phyloP scores from a whole-genome alignment of 169 alveolate genomes.

The Toxoplasma gondii region DNA sequence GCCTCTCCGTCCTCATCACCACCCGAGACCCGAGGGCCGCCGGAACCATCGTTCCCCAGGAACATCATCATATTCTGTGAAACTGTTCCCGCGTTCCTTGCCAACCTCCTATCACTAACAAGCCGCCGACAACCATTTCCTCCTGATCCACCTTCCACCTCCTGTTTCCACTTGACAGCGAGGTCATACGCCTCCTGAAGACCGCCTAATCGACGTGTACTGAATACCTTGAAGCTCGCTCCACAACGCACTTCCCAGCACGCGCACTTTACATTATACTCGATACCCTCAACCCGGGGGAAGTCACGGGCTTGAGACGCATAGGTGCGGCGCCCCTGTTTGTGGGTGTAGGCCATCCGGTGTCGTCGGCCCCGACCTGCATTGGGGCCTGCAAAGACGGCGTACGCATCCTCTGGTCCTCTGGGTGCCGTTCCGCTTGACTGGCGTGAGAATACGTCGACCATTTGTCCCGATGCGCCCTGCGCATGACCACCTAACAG shows the following conservation, averaged over 20 bases:
- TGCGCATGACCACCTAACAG: not conserved
- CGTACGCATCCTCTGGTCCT: not conserved
- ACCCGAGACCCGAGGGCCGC: not conserved
- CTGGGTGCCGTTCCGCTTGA: too few relatives aligned
- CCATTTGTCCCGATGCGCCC: not conserved
- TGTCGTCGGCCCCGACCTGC: constrained; percentile 6
- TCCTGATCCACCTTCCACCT: constrained; percentile 1
- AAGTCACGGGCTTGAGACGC: constrained; percentile 63
- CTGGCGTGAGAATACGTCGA: too few relatives aligned
- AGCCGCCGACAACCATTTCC: not conserved
- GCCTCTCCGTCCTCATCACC: not conserved
- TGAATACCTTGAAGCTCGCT: constrained; percentile 36
- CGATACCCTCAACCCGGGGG: constrained; percentile 57
- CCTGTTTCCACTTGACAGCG: constrained; percentile 61
- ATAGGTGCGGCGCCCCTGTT: constrained; percentile 56
- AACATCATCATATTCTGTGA: not conserved
- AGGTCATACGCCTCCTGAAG: constrained; percentile 62
- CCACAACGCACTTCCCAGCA: constrained; percentile 59
- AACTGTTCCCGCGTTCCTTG: not conserved
- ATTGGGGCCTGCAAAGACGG: not conserved
- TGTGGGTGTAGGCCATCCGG: constrained; percentile 35
- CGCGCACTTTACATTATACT: constrained; percentile 64
- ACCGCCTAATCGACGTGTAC: constrained; percentile 65
- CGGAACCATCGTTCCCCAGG: not conserved
- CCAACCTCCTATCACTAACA: not conserved